Evolutionary conservation across 352 stramenopile species (phyloP).

Genomic region (Globisporangium nunn): DNA sequence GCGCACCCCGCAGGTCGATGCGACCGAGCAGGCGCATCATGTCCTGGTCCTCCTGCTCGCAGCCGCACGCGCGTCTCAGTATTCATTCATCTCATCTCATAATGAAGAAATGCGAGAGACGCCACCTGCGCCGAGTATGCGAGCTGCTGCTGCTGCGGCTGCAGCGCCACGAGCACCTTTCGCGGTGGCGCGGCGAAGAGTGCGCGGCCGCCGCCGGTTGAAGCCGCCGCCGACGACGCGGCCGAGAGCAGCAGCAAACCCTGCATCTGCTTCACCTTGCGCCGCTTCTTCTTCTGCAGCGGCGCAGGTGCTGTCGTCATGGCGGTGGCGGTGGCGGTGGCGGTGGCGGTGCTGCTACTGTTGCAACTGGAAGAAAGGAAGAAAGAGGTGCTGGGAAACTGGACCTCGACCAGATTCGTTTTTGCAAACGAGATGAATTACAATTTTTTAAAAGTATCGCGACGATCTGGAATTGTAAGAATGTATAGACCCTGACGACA

Average conservation of each 20-base stretch:
- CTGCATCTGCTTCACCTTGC: constrained; percentile 80
- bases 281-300: constrained; percentile 36
- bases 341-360: no score
- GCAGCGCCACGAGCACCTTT: constrained; percentile 56
- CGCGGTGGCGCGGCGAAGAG: constrained; percentile 11
- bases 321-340: no score
- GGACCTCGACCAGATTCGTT: no score
- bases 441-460: no score
- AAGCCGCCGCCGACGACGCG: constrained; percentile 10
- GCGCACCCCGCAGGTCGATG: constrained; percentile 45
- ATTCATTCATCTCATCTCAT: not conserved
- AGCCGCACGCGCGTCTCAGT: not conserved
- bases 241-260: constrained; percentile 54
- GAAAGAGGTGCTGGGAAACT: no score
- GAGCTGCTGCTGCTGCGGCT: constrained; percentile 63
- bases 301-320: constrained; percentile 24
- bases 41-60: constrained; percentile 50
- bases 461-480: no score
- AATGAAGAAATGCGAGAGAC: not conserved
- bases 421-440: no score
- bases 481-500: no score
- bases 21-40: constrained; percentile 57
- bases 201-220: constrained; percentile 1
- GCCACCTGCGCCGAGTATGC: constrained; percentile 51
- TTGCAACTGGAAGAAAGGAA: no score